Percentiles rank a stretch among this genome's conserved stretches.
Evolutionary conservation across 345 rosid species (phyloP).

Genomic region (Eucalyptus polybractea): DNA sequence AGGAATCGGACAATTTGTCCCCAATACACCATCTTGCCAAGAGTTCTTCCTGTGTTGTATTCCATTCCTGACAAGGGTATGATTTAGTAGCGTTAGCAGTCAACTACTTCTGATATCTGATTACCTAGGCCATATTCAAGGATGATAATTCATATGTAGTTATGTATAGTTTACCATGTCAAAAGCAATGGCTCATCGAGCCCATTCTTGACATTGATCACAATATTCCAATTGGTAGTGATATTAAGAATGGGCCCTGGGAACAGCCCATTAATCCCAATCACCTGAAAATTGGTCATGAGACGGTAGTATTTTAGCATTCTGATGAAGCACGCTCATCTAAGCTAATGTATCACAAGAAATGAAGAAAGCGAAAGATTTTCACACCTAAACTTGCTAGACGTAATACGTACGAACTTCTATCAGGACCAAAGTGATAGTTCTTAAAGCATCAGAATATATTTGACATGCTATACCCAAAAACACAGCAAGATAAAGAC

Average conservation of each 20-base stretch:
- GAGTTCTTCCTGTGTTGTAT: constrained; percentile 71
- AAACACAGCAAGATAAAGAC: not conserved
- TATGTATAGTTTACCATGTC: constrained; percentile 35
- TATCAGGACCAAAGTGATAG: not conserved
- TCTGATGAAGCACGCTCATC: not conserved
- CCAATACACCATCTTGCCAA: constrained; percentile 90
- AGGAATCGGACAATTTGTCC: constrained; percentile 83
- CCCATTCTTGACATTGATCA: constrained; percentile 55
- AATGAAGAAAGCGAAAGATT: not conserved
- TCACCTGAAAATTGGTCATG: constrained; percentile 22
- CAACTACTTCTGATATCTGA: not conserved
- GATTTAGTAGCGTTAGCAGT: not conserved
- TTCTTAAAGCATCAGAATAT: not conserved
- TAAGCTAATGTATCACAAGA: not conserved
- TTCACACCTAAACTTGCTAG: not conserved
- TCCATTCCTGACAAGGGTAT: constrained; percentile 29
- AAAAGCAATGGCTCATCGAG: constrained; percentile 66
- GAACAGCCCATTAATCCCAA: constrained; percentile 56
- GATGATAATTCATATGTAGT: not conserved
- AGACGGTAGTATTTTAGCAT: not conserved
- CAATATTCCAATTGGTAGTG: constrained; percentile 68
- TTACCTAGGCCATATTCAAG: not conserved
- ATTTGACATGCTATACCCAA: not conserved
- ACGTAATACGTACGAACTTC: not conserved
- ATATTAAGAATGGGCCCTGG: constrained; percentile 71